A percentile compares a stretch with the other conserved stretches of the same genome.
Conservation (phyloP, 352 stramenopile species). For the Pythium brassicae region DNA sequence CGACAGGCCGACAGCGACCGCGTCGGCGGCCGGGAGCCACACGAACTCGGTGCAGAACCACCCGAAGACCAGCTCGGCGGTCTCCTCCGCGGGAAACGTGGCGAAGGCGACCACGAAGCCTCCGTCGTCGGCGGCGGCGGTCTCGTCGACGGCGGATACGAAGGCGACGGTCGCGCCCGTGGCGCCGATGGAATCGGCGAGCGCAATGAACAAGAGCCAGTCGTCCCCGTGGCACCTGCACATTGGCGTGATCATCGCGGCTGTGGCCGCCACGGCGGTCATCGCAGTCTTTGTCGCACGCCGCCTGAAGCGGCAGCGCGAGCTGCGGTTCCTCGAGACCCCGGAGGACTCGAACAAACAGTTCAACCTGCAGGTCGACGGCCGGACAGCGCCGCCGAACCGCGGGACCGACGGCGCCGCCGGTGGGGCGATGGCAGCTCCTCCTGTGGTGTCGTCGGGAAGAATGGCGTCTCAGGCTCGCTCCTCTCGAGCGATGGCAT, state of each 20-base stretch:
- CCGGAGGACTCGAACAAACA: constrained; percentile 23
- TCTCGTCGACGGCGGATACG: background rate
- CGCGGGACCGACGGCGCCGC: too few species aligned
- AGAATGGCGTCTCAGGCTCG: too few species aligned
- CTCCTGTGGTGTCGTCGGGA: background rate
- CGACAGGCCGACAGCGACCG: background rate
- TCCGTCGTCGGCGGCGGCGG: constrained; percentile 3
- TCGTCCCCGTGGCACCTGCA: constrained; percentile 31
- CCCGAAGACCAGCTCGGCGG: background rate
- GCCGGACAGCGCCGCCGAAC: constrained; percentile 4
- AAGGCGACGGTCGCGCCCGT: background rate
- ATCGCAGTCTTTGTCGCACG: constrained; percentile 45
- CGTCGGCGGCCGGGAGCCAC: background rate
- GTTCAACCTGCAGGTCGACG: constrained; percentile 19
- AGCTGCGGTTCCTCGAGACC: constrained; percentile 20
- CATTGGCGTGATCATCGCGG: constrained; percentile 40
- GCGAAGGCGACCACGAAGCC: background rate
- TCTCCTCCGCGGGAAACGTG: background rate
- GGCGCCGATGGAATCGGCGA: background rate
- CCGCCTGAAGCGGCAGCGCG: constrained; percentile 26
- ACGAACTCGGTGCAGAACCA: constrained; percentile 9
- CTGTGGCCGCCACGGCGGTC: constrained; percentile 33
- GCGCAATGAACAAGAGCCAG: constrained; percentile 1
- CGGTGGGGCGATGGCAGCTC: background rate
- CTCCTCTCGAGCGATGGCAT: too few species aligned